Evolutionary conservation across 768 basidiomycete genomes (phyloP), one percentile per base, ranked within the genome.

Genomic region (Mycena latifolia): DNA sequence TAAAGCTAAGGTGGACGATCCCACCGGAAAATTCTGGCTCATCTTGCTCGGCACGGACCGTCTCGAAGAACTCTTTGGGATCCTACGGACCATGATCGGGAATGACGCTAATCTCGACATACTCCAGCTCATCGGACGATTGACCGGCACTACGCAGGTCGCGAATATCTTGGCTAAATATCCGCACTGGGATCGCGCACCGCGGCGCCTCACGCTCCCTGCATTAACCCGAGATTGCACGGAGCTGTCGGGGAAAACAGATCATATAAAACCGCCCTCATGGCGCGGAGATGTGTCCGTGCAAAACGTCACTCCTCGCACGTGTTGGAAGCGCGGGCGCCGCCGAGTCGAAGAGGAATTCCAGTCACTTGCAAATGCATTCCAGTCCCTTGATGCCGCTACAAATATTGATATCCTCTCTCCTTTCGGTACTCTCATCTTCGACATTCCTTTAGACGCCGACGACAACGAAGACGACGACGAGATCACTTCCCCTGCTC

Each of bases 161-260:
- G 65, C 77, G 0, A 77, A 72, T 28, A 82, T 83, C 14, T 74
- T 82, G 11, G 78, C 75, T 0, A 67, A 74, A 58, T 73, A 81
- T 67, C 80, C 80, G 1, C 70, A 82, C 3, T 83, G 81, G 81
- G 81, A 82, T 52, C 67, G 74, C 1, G 25, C 71, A 11, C 78
- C 79, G 22, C 73, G 75, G 9, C 74, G 76, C 0, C 76, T 83
- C 5, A 11, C 22, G 2, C 39, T 61, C 2, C 59, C 59, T 2
- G 18, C 50, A 4, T 5, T 61, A 22, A 10, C 60, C 0, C 39
- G 60, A 0, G 51, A 61, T 22, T 61, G 51, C 20, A 53, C 0
- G 0, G 51, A 4, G 22, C 43, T 61, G 1, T 29, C 60, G 10
- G 52, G 53, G 22, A 28, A 25, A 1, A 65, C 65, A 25, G 80